A percentile compares a stretch with the other conserved stretches of the same genome.
Evolutionary conservation across 2,329 filamentous ascomycete species (phyloP).

Genomic region (Fusarium succisae): DNA sequence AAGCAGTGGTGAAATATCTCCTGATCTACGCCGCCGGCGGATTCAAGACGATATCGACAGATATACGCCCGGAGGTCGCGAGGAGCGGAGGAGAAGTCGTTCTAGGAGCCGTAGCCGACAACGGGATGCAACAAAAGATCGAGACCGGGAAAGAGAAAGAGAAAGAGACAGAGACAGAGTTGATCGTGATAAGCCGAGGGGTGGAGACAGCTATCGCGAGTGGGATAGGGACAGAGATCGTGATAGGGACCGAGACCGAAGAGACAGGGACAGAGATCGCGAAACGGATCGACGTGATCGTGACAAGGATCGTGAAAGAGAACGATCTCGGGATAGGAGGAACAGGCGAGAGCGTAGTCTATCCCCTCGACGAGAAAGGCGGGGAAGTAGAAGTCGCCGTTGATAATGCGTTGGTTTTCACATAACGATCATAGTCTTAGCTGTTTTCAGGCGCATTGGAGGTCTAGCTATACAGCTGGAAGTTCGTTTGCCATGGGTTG

Average conservation of each 20-base stretch:
- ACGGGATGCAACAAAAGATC: conserved; percentile 44
- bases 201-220: conserved; percentile 27
- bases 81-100: conserved; percentile 50
- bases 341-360: conserved; percentile 42
- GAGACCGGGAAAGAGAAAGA: conserved; percentile 29
- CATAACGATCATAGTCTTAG: neutral
- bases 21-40: conserved; percentile 47
- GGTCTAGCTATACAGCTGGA: neutral
- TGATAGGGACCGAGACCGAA: conserved; percentile 45
- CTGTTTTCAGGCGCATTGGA: neutral
- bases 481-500: neutral
- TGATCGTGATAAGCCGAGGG: conserved; percentile 42
- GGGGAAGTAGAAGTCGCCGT: conserved; percentile 53
- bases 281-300: conserved; percentile 43
- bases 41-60: conserved; percentile 52
- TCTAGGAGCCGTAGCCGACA: conserved; percentile 50
- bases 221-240: conserved; percentile 39
- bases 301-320: conserved; percentile 28
- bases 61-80: conserved; percentile 57
- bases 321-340: conserved; percentile 37
- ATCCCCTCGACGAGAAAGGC: conserved; percentile 49
- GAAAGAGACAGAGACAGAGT: conserved; percentile 38
- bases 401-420: conserved; percentile 46
- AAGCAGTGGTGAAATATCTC: conserved; percentile 57
- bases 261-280: conserved; percentile 47